Evolutionary conservation across 2,329 filamentous ascomycete genomes (phyloP).

Genomic region (Zalaria sp.): DNA sequence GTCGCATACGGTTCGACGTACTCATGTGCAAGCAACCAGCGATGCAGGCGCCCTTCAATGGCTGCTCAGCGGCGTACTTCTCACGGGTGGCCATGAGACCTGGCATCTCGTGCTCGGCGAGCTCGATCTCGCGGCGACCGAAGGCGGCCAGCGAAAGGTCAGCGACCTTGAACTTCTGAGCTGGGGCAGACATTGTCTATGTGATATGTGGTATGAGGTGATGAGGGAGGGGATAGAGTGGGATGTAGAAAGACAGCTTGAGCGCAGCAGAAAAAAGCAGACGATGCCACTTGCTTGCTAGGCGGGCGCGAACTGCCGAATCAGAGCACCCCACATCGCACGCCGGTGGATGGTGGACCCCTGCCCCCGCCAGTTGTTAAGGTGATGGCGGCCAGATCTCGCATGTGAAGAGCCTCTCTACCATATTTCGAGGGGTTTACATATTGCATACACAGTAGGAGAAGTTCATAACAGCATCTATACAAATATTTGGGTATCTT

Average conservation of each 20-base stretch:
- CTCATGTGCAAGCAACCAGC: constrained; percentile 98
- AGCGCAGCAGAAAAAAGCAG: neutral
- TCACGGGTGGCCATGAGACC: constrained; percentile 89
- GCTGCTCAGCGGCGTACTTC: constrained; percentile 89
- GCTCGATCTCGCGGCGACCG: constrained; percentile 96
- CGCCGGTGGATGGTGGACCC: no score
- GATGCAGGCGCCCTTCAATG: constrained; percentile 85
- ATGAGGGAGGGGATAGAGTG: constrained; percentile 6
- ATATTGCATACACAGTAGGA: no score
- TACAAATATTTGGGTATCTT: no score
- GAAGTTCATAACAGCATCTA: no score
- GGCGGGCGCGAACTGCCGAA: no score
- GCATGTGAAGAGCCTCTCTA: no score
- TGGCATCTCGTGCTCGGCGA: constrained; percentile 86
- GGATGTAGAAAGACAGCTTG: constrained; percentile 6
- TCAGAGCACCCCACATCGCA: no score
- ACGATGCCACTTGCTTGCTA: no score
- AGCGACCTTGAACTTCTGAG: constrained; percentile 93
- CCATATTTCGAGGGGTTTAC: no score
- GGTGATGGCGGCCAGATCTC: no score
- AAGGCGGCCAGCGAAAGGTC: constrained; percentile 96
- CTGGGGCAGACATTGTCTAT: constrained; percentile 56
- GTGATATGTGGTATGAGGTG: constrained; percentile 7
- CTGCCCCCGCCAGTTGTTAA: no score
- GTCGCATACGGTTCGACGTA: constrained; percentile 23